Conservation (phyloP, 129 eudicot genomes). For the Oenanthe sinensis region DNA sequence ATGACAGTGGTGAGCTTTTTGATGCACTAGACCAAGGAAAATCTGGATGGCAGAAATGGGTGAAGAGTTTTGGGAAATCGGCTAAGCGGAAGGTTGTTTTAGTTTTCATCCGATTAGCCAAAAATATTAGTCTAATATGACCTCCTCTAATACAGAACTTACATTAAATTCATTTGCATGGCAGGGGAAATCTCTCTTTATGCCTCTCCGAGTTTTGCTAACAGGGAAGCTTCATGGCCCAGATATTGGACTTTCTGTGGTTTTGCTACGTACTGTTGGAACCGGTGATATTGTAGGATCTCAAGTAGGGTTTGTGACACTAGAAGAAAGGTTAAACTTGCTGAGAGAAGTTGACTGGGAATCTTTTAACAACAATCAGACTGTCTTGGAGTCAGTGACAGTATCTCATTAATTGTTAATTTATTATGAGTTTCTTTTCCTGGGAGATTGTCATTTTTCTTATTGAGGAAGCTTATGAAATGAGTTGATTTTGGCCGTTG, state of each 20-base stretch:
- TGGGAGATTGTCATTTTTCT: background rate
- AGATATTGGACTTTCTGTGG: conserved; percentile 56
- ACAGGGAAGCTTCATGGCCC: conserved; percentile 98
- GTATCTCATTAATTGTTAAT: conserved; percentile 17
- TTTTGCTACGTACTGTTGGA: conserved; percentile 54
- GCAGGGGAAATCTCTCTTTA: conserved; percentile 88
- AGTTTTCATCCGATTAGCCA: background rate
- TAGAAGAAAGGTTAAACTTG: conserved; percentile 58
- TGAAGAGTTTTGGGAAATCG: conserved; percentile 73
- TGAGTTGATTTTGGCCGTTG: background rate
- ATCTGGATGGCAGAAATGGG: conserved; percentile 83
- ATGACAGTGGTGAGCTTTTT: conserved; percentile 66
- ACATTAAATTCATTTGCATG: conserved; percentile 10
- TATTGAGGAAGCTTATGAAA: background rate
- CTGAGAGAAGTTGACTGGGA: conserved; percentile 61
- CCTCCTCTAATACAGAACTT: background rate
- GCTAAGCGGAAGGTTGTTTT: conserved; percentile 70
- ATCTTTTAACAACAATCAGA: conserved; percentile 24
- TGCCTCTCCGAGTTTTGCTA: conserved; percentile 87
- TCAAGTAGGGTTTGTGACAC: conserved; percentile 42
- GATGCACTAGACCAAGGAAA: conserved; percentile 68
- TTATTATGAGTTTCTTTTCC: background rate
- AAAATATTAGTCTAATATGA: background rate
- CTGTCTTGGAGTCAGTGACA: conserved; percentile 34
- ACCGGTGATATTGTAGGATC: conserved; percentile 40